Percentiles rank a stretch among this genome's conserved stretches.
Conservation (phyloP, 805 yeast species). For the Groenewaldozyma salmanticensis region DNA sequence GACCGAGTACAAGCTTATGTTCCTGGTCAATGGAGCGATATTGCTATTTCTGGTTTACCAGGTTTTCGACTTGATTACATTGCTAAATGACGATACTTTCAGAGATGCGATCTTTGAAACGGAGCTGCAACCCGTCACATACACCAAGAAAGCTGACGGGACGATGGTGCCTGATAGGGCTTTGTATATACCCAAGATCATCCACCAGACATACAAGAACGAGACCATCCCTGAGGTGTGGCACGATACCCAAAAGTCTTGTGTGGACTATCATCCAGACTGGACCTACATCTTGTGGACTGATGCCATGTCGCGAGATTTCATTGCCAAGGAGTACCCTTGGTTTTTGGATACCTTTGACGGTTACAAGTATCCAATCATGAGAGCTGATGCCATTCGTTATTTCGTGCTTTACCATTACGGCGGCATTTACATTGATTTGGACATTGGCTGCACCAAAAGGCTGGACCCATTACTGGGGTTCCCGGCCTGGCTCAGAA, state of each 20-base stretch:
- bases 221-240: slow-evolving; percentile 70
- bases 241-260: slow-evolving; percentile 66
- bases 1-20: slow-evolving; percentile 14
- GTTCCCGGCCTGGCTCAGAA: slow-evolving; percentile 78
- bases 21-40: slow-evolving; percentile 17
- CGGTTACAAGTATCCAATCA: slow-evolving; percentile 66
- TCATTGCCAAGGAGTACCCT: slow-evolving; percentile 68
- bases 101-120: slow-evolving; percentile 51
- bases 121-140: slow-evolving; percentile 48
- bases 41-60: slow-evolving; percentile 42
- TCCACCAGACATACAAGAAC: slow-evolving; percentile 88
- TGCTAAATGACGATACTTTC: slow-evolving; percentile 63
- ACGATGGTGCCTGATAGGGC: slow-evolving; percentile 5
- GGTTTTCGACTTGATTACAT: slow-evolving; percentile 61
- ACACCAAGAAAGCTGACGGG: slow-evolving; percentile 24
- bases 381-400: slow-evolving; percentile 85
- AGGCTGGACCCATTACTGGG: slow-evolving; percentile 70
- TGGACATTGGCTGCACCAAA: slow-evolving; percentile 81
- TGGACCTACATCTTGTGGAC: slow-evolving; percentile 83
- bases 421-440: slow-evolving; percentile 85
- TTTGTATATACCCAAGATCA: slow-evolving; percentile 72
- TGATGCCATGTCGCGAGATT: slow-evolving; percentile 69
- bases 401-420: slow-evolving; percentile 74
- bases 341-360: slow-evolving; percentile 83
- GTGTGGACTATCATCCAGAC: slow-evolving; percentile 75